Conservation (phyloP, 2,329 filamentous ascomycete genomes). For the Zymoseptoria pseudotritici region DNA sequence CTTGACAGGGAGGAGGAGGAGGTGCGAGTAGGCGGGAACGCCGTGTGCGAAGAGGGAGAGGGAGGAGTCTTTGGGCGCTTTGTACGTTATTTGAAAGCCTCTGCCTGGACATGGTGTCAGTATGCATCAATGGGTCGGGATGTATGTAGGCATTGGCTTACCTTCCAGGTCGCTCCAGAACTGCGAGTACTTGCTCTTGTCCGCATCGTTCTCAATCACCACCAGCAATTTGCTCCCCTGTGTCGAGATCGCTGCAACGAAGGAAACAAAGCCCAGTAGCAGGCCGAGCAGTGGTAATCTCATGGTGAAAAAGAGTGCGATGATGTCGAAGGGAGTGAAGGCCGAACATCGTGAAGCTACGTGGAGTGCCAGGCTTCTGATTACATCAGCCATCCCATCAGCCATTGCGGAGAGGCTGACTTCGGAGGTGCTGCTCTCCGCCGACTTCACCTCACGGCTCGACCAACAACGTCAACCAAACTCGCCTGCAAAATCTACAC, state of each 20-base stretch:
- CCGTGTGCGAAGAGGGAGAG: slow-evolving; percentile 78
- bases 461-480: background rate
- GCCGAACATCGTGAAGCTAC: slow-evolving; percentile 6
- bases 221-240: slow-evolving; percentile 75
- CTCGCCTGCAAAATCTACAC: slow-evolving; percentile 16
- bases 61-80: slow-evolving; percentile 72
- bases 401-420: background rate
- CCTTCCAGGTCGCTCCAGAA: slow-evolving; percentile 68
- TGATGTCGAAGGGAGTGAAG: slow-evolving; percentile 32
- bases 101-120: slow-evolving; percentile 50
- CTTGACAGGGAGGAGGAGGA: slow-evolving; percentile 81
- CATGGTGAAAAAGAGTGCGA: slow-evolving; percentile 21
- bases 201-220: slow-evolving; percentile 71
- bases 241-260: slow-evolving; percentile 69
- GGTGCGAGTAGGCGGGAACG: slow-evolving; percentile 82
- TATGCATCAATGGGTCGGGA: slow-evolving; percentile 1
- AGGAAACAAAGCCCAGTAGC: slow-evolving; percentile 57
- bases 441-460: slow-evolving; percentile 9
- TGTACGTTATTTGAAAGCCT: slow-evolving; percentile 72
- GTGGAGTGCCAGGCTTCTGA: background rate
- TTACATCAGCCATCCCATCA: background rate
- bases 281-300: slow-evolving; percentile 35
- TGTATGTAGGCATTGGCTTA: slow-evolving; percentile 33
- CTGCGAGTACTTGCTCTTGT: slow-evolving; percentile 75
- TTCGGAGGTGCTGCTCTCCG: background rate